phyloP scores from a whole-genome alignment of 2,329 filamentous ascomycete genomes.

The Penicillium sp. region DNA sequence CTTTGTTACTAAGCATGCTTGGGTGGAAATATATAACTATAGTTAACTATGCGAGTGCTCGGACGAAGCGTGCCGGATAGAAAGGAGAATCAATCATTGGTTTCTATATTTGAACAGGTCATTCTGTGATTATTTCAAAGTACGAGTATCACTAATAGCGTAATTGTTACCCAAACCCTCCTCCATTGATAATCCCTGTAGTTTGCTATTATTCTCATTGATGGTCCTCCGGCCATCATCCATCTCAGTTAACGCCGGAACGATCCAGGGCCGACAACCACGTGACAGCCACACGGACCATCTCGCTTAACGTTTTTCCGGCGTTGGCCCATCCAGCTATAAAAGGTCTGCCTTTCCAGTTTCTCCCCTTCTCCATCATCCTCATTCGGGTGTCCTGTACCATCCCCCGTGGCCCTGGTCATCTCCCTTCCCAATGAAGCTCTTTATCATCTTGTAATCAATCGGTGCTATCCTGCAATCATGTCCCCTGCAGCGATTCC shows the following conservation, averaged over 20 bases:
- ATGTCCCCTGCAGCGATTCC: conserved; percentile 43
- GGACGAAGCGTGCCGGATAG: too few species aligned
- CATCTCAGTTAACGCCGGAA: not conserved
- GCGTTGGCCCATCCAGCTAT: conserved; percentile 26
- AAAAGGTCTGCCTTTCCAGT: conserved; percentile 26
- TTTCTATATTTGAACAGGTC: too few species aligned
- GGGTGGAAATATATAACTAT: too few species aligned
- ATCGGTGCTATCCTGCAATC: conserved; percentile 22
- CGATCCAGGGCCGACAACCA: conserved; percentile 23
- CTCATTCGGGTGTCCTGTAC: conserved; percentile 28
- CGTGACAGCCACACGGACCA: conserved; percentile 42
- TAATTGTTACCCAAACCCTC: too few species aligned
- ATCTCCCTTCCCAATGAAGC: conserved; percentile 10
- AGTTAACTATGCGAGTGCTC: too few species aligned
- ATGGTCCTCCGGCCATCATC: too few species aligned
- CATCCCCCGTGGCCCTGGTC: conserved; percentile 38
- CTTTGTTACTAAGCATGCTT: too few species aligned
- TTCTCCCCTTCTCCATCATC: conserved; percentile 21
- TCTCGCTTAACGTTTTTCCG: conserved; percentile 44
- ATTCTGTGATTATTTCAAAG: too few species aligned
- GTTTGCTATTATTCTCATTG: too few species aligned
- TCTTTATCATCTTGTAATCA: conserved; percentile 31
- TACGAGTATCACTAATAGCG: too few species aligned
- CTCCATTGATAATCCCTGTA: too few species aligned
- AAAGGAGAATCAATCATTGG: too few species aligned